Base-by-base conservation (phyloP, 2,329 filamentous ascomycete genomes). In the Xylariaceae sp. region DNA sequence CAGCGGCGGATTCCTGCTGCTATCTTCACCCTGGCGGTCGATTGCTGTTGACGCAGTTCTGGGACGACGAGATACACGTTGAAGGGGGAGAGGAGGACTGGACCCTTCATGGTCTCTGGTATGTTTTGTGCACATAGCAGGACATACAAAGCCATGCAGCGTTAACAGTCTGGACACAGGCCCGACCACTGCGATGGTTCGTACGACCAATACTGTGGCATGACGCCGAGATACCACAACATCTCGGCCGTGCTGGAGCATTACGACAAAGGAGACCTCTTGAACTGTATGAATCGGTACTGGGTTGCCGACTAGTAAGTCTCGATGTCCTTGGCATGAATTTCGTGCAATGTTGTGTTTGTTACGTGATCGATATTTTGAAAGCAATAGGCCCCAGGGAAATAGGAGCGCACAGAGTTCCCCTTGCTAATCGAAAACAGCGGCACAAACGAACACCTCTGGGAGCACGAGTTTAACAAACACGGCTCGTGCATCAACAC, bases 401-500 rank as follows among this genome's bases (percentile, higher is more conserved):
- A 11, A 50, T 4, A 11, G n/a, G 15, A 15, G 34, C 13, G 30
- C 9, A 9, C 8, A 55, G 41, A 4, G 4, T 10, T 3, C 17
- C 6, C 9, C 45, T n/a, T 1, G 55, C 57, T 62, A 54, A 55
- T 35, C 17, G 11, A 30, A 35, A 51, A 17, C 57, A 74, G 74
- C 57, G 75, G 75, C 30, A 68, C 71, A 18, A 77, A 78, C 64
- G 68, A 73, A 37, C 71, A 74, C 55, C 70, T 90, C 67, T 90
- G 87, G 87, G 78, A 83, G 66, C 85, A 88, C 73, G 87, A 90
- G 69, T 90, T 85, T 82, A 78, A 80, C 71, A 89, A 88, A 72
- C 87, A 90, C 71, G 88, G 83, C 37, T 89, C 87, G 10, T 90
- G 88, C 74, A 84, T 90, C 68, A 86, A 83, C 69, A 90, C 88